phyloP scores from a whole-genome alignment of 768 basidiomycete species.

The Saitozyma podzolica region DNA sequence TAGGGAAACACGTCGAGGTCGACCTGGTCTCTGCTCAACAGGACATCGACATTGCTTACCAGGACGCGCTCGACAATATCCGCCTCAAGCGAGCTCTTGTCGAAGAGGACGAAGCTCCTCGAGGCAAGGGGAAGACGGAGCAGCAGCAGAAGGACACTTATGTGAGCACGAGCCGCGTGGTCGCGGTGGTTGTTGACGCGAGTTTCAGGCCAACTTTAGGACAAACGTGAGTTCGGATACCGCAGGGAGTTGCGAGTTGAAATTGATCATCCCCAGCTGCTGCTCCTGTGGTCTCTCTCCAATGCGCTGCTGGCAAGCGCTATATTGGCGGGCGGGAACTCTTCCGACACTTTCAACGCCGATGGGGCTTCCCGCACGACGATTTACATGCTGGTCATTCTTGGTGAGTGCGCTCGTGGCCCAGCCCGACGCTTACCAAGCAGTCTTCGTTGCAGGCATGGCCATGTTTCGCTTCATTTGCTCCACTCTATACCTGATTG shows the following conservation, averaged over 20 bases:
- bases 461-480: slow-evolving; percentile 61
- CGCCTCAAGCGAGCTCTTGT: slow-evolving; percentile 53
- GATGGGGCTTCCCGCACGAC: slow-evolving; percentile 29
- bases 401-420: slow-evolving; percentile 26
- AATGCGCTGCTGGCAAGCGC: slow-evolving; percentile 51
- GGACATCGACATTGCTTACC: slow-evolving; percentile 79
- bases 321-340: slow-evolving; percentile 44
- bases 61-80: slow-evolving; percentile 76
- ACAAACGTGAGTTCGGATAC: slow-evolving; percentile 33
- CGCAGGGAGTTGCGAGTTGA: slow-evolving; percentile 1
- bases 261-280: slow-evolving; percentile 22
- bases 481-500: slow-evolving; percentile 58
- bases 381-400: slow-evolving; percentile 49
- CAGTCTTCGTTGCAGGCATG: slow-evolving; percentile 51
- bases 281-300: slow-evolving; percentile 49
- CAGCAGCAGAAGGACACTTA: slow-evolving; percentile 51
- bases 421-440: background rate
- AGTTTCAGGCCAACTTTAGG: slow-evolving; percentile 46
- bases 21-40: slow-evolving; percentile 79
- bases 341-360: slow-evolving; percentile 30
- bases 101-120: slow-evolving; percentile 21
- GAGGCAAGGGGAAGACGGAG: slow-evolving; percentile 37
- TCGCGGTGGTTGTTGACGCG: slow-evolving; percentile 35
- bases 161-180: slow-evolving; percentile 20
- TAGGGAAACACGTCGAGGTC: slow-evolving; percentile 83